Evolutionary conservation across 179 eudicot species (phyloP), one percentile per base, ranked within the genome.

Genomic region (Nepenthes alata): DNA sequence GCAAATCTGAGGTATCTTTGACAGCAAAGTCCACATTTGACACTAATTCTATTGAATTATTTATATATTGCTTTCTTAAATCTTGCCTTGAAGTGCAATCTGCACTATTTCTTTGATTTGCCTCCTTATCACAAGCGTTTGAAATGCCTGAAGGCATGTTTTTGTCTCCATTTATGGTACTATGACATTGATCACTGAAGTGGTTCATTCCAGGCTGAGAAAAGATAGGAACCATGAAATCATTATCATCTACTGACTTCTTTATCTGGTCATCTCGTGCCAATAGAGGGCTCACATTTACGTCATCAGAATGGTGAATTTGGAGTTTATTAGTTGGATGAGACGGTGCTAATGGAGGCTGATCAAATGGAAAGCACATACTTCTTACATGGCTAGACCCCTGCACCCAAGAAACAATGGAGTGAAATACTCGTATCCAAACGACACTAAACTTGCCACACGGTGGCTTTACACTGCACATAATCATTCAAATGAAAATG

Each of bases 171-270:
- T 75, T 71, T 49, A 39, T 41, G 45, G 45, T 41, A 41, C 45
- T 62, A 54, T 56, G 65, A 61, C 60, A 60, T 59, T 67, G 68
- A 47, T 3, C 36, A 34, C 34, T 25, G 5, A 25, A 36, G 8
- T 25, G 38, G 38, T 35, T 37, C 8, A 59, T 68, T 35, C 47
- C 74, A 14, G 85, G 58, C 56, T 77, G 83, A 69, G 80, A 69
- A 62, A 84, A 91, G 55, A 85, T 71, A 53, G 98, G 98, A 66
- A 91, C 98, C 58, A 63, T 67, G 70, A 79, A 91, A 66, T 91
- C 95, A 65, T 86, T 95, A 61, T 86, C 91, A 59, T 88, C 95
- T 52, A 37, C 49, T 8, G 70, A 61, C 60, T 72, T 81, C 74
- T 75, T 80, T 67, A 64, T 62, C 44, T 60, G 79, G 61, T 64